Evolutionary conservation across 805 yeast genomes (phyloP).

Genomic region (Scheffersomyces stipitis): DNA sequence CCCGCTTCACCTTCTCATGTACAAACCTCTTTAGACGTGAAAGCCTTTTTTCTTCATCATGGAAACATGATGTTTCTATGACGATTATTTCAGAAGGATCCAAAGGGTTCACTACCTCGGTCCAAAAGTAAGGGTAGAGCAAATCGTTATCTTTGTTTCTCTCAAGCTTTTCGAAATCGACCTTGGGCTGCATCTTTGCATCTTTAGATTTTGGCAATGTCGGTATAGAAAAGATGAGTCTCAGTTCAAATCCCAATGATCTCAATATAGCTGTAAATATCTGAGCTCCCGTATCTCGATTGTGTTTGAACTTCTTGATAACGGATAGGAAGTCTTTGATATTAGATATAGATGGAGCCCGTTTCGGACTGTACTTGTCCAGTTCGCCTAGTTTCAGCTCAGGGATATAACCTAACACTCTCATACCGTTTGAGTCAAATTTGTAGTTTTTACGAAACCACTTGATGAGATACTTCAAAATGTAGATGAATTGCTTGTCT

Average conservation of each 20-base stretch:
- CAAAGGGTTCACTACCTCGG: conserved; percentile 32
- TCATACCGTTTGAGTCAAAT: conserved; percentile 26
- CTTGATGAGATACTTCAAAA: conserved; percentile 30
- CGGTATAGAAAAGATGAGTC: conserved; percentile 34
- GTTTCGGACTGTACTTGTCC: conserved; percentile 20
- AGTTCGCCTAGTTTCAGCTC: conserved; percentile 1
- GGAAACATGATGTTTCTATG: conserved; percentile 29
- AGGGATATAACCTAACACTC: conserved; percentile 29
- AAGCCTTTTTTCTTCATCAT: conserved; percentile 25
- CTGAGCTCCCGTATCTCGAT: conserved; percentile 35
- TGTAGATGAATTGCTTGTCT: conserved; percentile 23
- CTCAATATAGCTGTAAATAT: conserved; percentile 29
- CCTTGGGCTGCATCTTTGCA: conserved; percentile 20
- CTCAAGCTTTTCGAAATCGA: conserved; percentile 16
- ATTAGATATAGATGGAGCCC: conserved; percentile 11
- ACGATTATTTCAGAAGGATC: conserved; percentile 22
- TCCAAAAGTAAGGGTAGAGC: conserved; percentile 37
- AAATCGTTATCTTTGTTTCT: conserved; percentile 30
- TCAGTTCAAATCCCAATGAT: conserved; percentile 27
- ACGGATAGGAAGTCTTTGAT: conserved; percentile 9
- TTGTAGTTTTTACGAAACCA: conserved; percentile 34
- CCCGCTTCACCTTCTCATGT: not conserved
- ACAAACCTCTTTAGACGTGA: conserved; percentile 18
- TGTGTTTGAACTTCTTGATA: conserved; percentile 24
- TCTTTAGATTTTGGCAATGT: conserved; percentile 13